phyloP scores from a whole-genome alignment of 2,329 filamentous ascomycete species.

The Fusarium lyarnte region DNA sequence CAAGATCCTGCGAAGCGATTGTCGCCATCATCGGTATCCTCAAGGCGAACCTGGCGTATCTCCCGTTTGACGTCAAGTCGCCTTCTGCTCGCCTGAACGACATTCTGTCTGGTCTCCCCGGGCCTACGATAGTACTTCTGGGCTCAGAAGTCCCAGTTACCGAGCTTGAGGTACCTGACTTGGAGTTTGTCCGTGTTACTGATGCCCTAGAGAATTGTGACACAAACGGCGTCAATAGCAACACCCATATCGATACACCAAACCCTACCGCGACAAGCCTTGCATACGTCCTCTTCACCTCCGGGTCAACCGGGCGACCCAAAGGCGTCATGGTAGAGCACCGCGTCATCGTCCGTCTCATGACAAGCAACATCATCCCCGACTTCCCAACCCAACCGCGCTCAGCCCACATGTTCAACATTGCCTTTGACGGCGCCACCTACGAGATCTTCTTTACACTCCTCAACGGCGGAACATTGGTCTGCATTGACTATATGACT shows the following conservation, averaged over 20 bases:
- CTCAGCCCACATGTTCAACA: conserved; percentile 29
- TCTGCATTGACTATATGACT: conserved; percentile 33
- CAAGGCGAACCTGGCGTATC: conserved; percentile 41
- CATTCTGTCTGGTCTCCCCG: conserved; percentile 10
- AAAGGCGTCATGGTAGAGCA: conserved; percentile 57
- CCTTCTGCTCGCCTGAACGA: conserved; percentile 23
- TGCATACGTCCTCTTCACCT: conserved; percentile 58
- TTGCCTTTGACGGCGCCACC: conserved; percentile 31
- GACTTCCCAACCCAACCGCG: not conserved
- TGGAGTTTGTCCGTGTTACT: not conserved
- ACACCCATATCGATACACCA: rapidly evolving
- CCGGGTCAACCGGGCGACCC: conserved; percentile 60
- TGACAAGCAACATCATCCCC: conserved; percentile 10
- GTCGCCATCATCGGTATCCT: conserved; percentile 38
- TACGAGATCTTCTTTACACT: conserved; percentile 34
- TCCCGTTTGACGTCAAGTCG: conserved; percentile 34
- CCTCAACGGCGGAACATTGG: conserved; percentile 30
- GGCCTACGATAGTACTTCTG: conserved; percentile 9
- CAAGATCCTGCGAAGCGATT: conserved; percentile 39
- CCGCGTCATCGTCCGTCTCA: conserved; percentile 22
- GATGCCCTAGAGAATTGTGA: not conserved
- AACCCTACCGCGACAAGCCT: conserved; percentile 5
- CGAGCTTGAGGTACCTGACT: not conserved
- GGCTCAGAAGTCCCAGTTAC: not conserved
- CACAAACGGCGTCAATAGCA: not conserved